A percentile compares a stretch with the other conserved stretches of the same genome.
Conservation (phyloP, 1,284 basidiomycete genomes). For the Marasmius sp. region DNA sequence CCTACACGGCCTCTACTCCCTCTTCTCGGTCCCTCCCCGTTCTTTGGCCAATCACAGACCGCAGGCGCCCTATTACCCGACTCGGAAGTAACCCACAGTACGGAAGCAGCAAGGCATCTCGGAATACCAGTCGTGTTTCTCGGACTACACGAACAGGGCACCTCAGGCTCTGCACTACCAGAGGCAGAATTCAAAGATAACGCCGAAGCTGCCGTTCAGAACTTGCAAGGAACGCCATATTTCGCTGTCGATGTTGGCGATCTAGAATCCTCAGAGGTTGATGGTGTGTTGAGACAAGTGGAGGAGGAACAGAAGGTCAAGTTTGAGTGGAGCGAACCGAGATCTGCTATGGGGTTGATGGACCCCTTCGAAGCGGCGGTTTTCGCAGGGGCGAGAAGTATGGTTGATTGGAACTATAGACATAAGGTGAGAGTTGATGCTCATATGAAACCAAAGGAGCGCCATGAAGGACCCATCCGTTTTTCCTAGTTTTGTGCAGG, state of each 20-base stretch:
- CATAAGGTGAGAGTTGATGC: slow-evolving; percentile 66
- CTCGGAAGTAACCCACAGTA: not conserved
- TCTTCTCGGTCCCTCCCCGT: not conserved
- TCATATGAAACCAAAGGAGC: not conserved
- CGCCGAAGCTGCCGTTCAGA: slow-evolving; percentile 42
- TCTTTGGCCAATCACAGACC: slow-evolving; percentile 1
- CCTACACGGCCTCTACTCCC: not conserved
- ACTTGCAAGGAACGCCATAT: slow-evolving; percentile 73
- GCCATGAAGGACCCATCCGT: not conserved
- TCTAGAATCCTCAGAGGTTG: slow-evolving; percentile 29
- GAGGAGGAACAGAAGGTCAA: slow-evolving; percentile 17
- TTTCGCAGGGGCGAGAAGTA: slow-evolving; percentile 74
- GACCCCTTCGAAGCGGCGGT: slow-evolving; percentile 66
- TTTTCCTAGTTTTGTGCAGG: slow-evolving; percentile 79
- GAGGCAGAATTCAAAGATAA: slow-evolving; percentile 61
- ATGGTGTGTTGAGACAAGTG: not conserved
- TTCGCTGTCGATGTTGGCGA: slow-evolving; percentile 77
- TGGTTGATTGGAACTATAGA: slow-evolving; percentile 88
- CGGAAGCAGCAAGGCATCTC: slow-evolving; percentile 29
- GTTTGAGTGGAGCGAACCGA: slow-evolving; percentile 68
- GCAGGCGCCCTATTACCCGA: not conserved
- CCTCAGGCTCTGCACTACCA: slow-evolving; percentile 50
- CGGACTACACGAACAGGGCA: slow-evolving; percentile 73
- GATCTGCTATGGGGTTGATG: slow-evolving; percentile 56
- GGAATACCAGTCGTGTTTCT: slow-evolving; percentile 56